Evolutionary conservation across 306 rosid genomes (phyloP), one percentile per base, ranked within the genome.

Genomic region (Inga laurina): DNA sequence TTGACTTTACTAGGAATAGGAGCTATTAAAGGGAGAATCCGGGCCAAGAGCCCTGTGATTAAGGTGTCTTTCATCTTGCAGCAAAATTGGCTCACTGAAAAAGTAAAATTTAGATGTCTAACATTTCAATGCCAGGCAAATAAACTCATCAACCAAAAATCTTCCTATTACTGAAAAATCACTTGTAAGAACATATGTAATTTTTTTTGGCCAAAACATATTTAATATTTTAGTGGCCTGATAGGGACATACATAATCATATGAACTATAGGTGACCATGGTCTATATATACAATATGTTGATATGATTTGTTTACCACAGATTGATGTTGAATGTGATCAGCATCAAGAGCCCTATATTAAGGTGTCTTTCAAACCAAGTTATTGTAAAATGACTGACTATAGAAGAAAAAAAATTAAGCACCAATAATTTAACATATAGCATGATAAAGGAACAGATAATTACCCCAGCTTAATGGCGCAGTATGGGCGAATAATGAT

Each of bases 391-490:
- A 68, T 16, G 48, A 37, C 27, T 10, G 44, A 68, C 24, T 37
- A 18, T 37, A 68, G 24, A 67, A 67, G 45, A n/a, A 37, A 37
- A 67, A 51, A 67, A 37, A 6, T 14, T 35, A 13, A 16, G 37
- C 73, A 34, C 14, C 18, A 68, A 18, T 22, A 37, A 35, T 8
- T 32, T 15, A 37, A 68, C 48, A 19, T 35, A 18, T 37, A 11
- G 24, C 48, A 37, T 10, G 43, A 65, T 13, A 62, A 64, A 51
- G 66, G 45, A 66, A 43, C 62, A 64, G 81, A 39, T 68, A 76
- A 97, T 91, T 83, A 96, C 99, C 86, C 99, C 98, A 8, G 97
- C 94, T 86, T 96, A 96, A 90, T 96, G 99, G 84, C 90, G 88
- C 90, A 96, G 79, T 76, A 96, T 89, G 66, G 97, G 98, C 57